phyloP scores from a whole-genome alignment of 352 stramenopile species.

The Pythium myriotylum region DNA sequence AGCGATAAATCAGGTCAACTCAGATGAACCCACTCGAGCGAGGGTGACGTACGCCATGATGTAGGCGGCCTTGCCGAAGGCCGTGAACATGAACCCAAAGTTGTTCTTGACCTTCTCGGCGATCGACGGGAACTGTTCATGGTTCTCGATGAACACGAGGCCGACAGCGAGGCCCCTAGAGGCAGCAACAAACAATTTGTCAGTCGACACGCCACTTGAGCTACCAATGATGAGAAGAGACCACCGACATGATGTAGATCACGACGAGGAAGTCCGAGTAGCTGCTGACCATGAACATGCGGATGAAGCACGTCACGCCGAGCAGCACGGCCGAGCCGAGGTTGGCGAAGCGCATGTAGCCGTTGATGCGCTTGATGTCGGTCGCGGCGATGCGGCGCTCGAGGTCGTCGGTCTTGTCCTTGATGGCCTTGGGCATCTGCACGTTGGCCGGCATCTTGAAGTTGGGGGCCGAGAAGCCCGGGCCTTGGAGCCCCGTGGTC shows the following conservation, averaged over 20 bases:
- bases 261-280: conserved; percentile 87
- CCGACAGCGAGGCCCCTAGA: conserved; percentile 62
- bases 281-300: conserved; percentile 70
- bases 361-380: conserved; percentile 85
- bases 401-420: conserved; percentile 72
- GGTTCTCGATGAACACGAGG: conserved; percentile 84
- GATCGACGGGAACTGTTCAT: conserved; percentile 78
- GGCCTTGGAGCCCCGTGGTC: conserved; percentile 35
- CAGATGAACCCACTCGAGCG: conserved; percentile 5
- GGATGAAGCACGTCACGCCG: conserved; percentile 74
- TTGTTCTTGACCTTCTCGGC: conserved; percentile 84
- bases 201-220: background rate
- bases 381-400: conserved; percentile 71
- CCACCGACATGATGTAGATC: conserved; percentile 79
- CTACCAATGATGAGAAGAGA: background rate
- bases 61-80: conserved; percentile 79
- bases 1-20: background rate
- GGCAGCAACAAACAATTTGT: background rate
- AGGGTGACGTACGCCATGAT: conserved; percentile 68
- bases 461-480: conserved; percentile 21
- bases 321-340: conserved; percentile 63
- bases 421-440: conserved; percentile 45
- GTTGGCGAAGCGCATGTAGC: conserved; percentile 86
- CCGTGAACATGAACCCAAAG: conserved; percentile 90
- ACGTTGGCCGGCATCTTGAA: conserved; percentile 48